Base-by-base conservation (phyloP, 192 early-diverging fungal species). In the Rhizophagus sp. region DNA sequence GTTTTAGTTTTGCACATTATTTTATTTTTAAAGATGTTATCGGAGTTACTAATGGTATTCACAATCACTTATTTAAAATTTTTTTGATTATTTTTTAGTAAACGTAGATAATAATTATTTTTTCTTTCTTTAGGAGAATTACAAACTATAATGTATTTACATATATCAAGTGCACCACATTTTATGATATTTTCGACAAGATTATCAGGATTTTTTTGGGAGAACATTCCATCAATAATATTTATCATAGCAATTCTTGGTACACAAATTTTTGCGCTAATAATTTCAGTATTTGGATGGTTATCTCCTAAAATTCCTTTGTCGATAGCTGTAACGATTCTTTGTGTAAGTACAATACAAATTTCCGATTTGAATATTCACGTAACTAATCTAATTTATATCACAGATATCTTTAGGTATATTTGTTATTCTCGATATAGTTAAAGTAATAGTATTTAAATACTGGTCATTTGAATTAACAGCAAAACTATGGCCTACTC, bases 161-260 rank as follows among this genome's bases (percentile, higher is more conserved):
- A 97, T 78, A 95, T 97, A 72, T 96, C 95, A n/a, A 95, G 93
- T 33, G 92, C 89, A 63, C 95, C 94, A 50, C 96, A 97, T 84
- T 97, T 97, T 85, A 94, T 96, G 41, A 97, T 97, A 79, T 97
- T 97, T 87, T 96, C 95, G 19, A 97, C 96, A 24, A 91, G 95
- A 80, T 83, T 97, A 17, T 85, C 91, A 41, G 92, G 93, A 52
- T 94, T 90, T 85, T 96, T 94, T 85, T 98, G 93, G 93, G 90
- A 95, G 81, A 93, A 93, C 76, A 85, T 91, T 82, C 97, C 97
- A 9, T 90, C 90, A 71, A 87, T 86, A 82, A 87, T 91, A 15
- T 98, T 98, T 82, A 88, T 93, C 15, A 82, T 88, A 12, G 93
- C 93, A 68, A 91, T 98, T 74, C 84, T 93, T 73, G 95, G 92